Evolutionary conservation across 768 basidiomycete species (phyloP), one percentile per base, ranked within the genome.

Genomic region (Cystobasidium onofrii): DNA sequence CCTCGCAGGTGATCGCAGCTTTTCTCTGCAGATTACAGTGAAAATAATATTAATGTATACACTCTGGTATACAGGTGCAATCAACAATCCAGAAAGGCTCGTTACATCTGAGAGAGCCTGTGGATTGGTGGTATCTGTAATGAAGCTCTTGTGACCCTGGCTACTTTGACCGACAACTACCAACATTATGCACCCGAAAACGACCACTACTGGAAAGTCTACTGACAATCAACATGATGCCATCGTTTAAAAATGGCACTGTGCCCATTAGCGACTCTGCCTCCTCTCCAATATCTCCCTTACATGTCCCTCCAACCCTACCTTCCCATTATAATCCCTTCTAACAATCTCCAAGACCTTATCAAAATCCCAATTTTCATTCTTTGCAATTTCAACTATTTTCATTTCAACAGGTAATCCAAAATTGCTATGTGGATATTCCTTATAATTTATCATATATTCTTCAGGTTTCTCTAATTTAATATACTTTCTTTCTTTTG

Each of bases 391-490:
- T n/a, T 84, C 81, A 57, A 85, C 83, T 75, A 99, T 87, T 76
- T 88, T 87, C 55, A 83, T 81, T 80, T 98, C 93, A 18, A 87
- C 86, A 0, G 93, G 95, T 57, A 99, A 83, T 69, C 86, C 86
- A 77, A 84, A 84, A 43, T 77, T 76, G 82, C 83, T 83, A 75
- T 82, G 74, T 65, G 79, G 75, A 74, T 80, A 69, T 36, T 73
- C 29, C 60, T 74, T 67, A 76, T 75, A 75, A 1, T 61, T 25
- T 34, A 31, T 29, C 67, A 73, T 52, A 39, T 55, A 57, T 73
- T 76, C 54, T 72, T 72, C 64, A 76, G 77, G 46, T 27, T 36
- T 44, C 66, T 74, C 25, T 15, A 57, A 3, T 60, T 64, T 64
- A 73, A 39, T 20, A 50, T 9, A 65, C 74, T 77, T 75, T 67